phyloP scores from a whole-genome alignment of 179 eudicot genomes.

The Vitellaria paradoxa region DNA sequence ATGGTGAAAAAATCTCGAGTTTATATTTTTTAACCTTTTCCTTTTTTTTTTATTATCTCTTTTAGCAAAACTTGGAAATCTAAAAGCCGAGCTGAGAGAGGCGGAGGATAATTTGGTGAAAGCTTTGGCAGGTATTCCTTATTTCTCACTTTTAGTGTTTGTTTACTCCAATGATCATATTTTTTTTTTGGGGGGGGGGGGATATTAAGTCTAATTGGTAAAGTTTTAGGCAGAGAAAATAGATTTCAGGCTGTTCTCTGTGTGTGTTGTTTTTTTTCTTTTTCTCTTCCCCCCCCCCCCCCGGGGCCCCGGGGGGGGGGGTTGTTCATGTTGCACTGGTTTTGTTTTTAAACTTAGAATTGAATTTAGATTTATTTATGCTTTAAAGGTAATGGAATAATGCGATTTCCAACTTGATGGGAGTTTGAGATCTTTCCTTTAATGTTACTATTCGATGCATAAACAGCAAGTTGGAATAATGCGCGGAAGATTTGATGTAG shows the following conservation, averaged over 20 bases:
- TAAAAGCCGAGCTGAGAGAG: constrained; percentile 68
- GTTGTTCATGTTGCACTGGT: not conserved
- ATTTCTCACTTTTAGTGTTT: constrained; percentile 9
- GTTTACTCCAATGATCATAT: not conserved
- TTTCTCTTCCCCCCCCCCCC: too few species aligned
- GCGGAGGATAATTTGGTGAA: constrained; percentile 71
- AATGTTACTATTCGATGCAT: not conserved
- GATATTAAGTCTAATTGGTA: not conserved
- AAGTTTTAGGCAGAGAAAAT: not conserved
- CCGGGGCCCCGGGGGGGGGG: too few species aligned
- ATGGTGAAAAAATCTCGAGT: not conserved
- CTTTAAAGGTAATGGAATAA: not conserved
- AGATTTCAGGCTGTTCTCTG: not conserved
- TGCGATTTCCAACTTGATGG: not conserved
- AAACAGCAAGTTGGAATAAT: too few species aligned
- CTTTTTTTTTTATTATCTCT: not conserved
- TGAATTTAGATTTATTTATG: not conserved
- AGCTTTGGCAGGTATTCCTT: constrained; percentile 68
- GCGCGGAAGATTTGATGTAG: too few species aligned
- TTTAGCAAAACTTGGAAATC: constrained; percentile 57
- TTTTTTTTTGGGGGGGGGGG: not conserved
- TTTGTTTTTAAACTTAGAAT: not conserved
- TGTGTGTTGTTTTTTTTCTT: too few species aligned
- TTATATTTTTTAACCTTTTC: too few species aligned
- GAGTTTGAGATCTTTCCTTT: not conserved